Base-by-base conservation (phyloP, 495 filamentous ascomycete species). In the Lophiostoma macrostomum region DNA sequence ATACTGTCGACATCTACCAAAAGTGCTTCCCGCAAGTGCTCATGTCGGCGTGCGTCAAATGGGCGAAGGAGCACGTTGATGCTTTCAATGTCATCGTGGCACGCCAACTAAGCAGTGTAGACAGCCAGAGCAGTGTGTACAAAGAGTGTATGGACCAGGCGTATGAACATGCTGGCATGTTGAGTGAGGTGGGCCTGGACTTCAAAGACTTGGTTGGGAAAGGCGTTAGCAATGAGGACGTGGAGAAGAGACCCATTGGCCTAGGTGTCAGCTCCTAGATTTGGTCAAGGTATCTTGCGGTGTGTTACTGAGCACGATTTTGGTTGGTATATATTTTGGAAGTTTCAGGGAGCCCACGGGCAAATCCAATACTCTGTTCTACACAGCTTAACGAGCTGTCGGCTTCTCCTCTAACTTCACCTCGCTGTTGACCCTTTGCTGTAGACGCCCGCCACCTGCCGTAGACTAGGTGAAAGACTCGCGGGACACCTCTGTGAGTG, bases 31-130 rank as follows among this genome's bases (percentile, higher is more conserved):
- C 91, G 3, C 76, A 85, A 18, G 71, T 81, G 18, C 86, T 93
- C 77, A 90, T 87, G 74, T 93, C 87, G 59, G 89, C 90, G 3
- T 90, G 88, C 60, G 91, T 99, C 41, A 90, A 87, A 65, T 99
- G 93, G 93, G 91, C 89, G 16, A 96, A 95, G 66, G 84, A 91
- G 66, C 82, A 94, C 58, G 79, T 96, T 2, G 88, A 95, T 58
- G 83, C 81, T 3, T 97, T 96, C 74, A 96, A 96, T 63, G 78
- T 72, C 19, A 78, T 91, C 30, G 75, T 99, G 19, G 78, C 75
- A 13, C 76, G 91, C 51, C 93, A 97, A 71, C 70, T 99, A 39
- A 90, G 87, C 68, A 85, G 84, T 36, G 82, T 94, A 18, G 77
- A 85, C 50, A 80, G 76, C 18, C 80, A 81, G 13, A 78, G 76